Conservation (phyloP, 805 yeast genomes). For the Saccharomycopsis javanensis region DNA sequence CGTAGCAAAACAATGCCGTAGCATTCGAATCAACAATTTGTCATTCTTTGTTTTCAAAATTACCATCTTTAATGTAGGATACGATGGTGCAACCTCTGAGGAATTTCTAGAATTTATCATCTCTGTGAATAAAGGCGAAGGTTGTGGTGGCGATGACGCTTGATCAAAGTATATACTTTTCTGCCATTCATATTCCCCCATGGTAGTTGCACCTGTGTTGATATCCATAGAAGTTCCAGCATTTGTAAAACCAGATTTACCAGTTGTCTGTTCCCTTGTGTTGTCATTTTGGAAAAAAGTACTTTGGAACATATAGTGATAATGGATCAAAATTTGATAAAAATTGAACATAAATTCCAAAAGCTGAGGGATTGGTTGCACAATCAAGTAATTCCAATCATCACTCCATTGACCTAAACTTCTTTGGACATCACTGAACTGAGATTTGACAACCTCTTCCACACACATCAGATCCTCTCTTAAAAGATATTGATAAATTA, state of each 20-base stretch:
- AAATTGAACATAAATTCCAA: constrained; percentile 47
- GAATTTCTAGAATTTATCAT: neutral
- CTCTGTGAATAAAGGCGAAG: neutral
- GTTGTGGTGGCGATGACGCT: neutral
- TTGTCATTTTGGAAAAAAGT: constrained; percentile 3
- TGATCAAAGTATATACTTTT: neutral
- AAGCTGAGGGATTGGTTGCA: constrained; percentile 47
- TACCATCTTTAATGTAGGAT: neutral
- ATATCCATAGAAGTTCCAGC: too few relatives aligned
- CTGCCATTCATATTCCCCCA: neutral
- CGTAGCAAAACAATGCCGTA: neutral
- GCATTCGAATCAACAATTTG: neutral
- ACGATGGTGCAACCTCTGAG: neutral
- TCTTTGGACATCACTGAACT: constrained; percentile 25
- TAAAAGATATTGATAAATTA: constrained; percentile 16
- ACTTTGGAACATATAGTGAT: constrained; percentile 24
- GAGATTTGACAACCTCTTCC: neutral
- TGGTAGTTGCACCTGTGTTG: neutral
- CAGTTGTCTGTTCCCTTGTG: neutral
- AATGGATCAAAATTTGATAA: constrained; percentile 33
- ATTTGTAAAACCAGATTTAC: neutral
- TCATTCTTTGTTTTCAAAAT: neutral
- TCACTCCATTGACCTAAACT: constrained; percentile 35
- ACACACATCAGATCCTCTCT: constrained; percentile 3
- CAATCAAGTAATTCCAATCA: constrained; percentile 45